A percentile compares a stretch with the other conserved stretches of the same genome.
Conservation (phyloP, 371 early-diverging fungal species). For the Ecytonucleospora hepatopenaei region DNA sequence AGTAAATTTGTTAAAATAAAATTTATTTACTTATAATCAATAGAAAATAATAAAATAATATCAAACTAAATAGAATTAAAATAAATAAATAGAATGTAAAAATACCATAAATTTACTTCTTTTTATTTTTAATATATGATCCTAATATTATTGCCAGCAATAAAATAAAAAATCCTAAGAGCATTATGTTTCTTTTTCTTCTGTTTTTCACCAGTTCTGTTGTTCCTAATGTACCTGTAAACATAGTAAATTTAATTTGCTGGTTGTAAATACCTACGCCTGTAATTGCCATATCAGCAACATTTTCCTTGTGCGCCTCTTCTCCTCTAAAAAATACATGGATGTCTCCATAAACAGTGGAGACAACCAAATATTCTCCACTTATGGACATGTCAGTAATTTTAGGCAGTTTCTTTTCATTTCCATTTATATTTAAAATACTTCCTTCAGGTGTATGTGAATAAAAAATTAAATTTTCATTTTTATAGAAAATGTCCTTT, state of each 20-base stretch:
- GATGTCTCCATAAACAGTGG: conserved; percentile 24
- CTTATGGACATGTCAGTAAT: conserved; percentile 30
- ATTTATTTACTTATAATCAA: background rate
- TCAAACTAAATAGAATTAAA: background rate
- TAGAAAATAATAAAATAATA: too few species aligned
- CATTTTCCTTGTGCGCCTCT: conserved; percentile 7
- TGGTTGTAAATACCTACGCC: conserved; percentile 25
- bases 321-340: conserved; percentile 14
- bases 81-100: background rate
- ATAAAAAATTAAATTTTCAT: conserved; percentile 25
- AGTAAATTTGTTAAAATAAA: too few species aligned
- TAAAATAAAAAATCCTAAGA: background rate
- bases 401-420: conserved; percentile 18
- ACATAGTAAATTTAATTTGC: conserved; percentile 25
- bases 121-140: background rate
- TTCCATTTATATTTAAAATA: conserved; percentile 10
- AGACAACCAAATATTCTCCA: conserved; percentile 8
- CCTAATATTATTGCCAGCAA: background rate
- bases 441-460: conserved; percentile 4
- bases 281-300: conserved; percentile 37
- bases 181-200: background rate
- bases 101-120: background rate
- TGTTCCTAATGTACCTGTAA: conserved; percentile 33
- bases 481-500: conserved; percentile 3
- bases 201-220: background rate